These are phyloP conservation scores for Anisodus tanguticus DNA, from an alignment of 257 asterid species.

Conservation along the genomic window DNA sequence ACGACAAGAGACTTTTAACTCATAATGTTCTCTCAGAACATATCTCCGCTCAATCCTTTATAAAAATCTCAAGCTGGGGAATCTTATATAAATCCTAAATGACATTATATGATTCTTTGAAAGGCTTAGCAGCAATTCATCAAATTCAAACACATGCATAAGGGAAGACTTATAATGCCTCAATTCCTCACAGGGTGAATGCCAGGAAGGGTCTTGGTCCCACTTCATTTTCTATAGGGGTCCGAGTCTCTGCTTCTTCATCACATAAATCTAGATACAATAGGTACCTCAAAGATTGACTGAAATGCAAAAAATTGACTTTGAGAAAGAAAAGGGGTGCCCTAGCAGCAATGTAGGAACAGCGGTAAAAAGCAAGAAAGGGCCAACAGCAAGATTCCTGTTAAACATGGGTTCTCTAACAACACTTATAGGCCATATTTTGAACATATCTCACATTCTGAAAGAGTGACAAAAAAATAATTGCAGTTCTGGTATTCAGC, in stretches of 20 bases:
- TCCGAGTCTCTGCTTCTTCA: not conserved
- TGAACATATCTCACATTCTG: not conserved
- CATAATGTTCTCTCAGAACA: conserved; percentile 1
- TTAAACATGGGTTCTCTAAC: not conserved
- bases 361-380: not conserved
- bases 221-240: conserved; percentile 23
- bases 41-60: conserved; percentile 14
- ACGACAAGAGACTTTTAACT: not conserved
- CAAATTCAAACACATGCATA: not conserved
- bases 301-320: not conserved
- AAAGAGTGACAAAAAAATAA: conserved; percentile 30
- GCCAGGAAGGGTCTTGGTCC: not conserved
- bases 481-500: conserved; percentile 20
- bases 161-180: not conserved
- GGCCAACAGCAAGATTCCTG: conserved; percentile 19
- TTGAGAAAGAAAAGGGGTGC: conserved; percentile 2
- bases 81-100: conserved; percentile 22
- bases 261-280: not conserved
- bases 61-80: not conserved
- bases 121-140: not conserved
- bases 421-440: conserved; percentile 13
- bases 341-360: not conserved
- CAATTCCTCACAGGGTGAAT: not conserved
- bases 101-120: conserved; percentile 21
- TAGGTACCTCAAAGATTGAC: not conserved